Base-by-base conservation (phyloP, 2,329 filamentous ascomycete species). In the Sporothrix mexicana region DNA sequence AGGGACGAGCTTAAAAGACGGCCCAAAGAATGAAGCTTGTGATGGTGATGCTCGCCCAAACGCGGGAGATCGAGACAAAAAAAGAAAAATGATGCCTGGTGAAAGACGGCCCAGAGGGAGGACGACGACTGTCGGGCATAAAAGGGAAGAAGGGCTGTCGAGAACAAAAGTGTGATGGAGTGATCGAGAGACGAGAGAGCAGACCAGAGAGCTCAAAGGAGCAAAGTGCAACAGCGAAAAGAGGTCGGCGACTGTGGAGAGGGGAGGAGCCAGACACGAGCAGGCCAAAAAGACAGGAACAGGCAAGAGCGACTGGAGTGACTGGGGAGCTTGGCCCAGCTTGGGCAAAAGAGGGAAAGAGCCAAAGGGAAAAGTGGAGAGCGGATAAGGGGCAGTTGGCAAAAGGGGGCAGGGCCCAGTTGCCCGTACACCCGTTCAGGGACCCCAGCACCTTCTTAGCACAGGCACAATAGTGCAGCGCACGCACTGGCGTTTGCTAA, bases 341-440 rank as follows among this genome's bases (percentile, higher is more conserved):
- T 36, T 67, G 45, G 15, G 62, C 62, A 43, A 36, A 55, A 43
- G 47, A 47, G 43, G 61, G 23, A 51, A 51, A 67, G 43, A 51
- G 62, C 13, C 10, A 30, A 67, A 30, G 41, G n/a, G 41, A 66
- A 68, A 68, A 72, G 70, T 72, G 70, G 70, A 20, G 23, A 25
- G 20, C 43, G 43, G 62, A 68, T 68, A 67, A 68, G 70, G 70
- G 70, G 70, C 70, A 69, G 61, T 47, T 53, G 36, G 64, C 23
- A 51, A 72, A 72, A 67, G 68, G 70, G 70, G 70, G 62, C 70
- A 57, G 47, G 69, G 57, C n/a, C 59, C 36, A 61, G 57, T 36
- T 59, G 57, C 57, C 57, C 7, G 57, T 36, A 9, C 25, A 61
- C 57, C 57, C 7, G 57, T 36, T 36, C 57, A 61, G 57, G 57